These are phyloP conservation scores for Metschnikowia koreensis DNA, from an alignment of 805 yeast genomes.

Conservation along the genomic window DNA sequence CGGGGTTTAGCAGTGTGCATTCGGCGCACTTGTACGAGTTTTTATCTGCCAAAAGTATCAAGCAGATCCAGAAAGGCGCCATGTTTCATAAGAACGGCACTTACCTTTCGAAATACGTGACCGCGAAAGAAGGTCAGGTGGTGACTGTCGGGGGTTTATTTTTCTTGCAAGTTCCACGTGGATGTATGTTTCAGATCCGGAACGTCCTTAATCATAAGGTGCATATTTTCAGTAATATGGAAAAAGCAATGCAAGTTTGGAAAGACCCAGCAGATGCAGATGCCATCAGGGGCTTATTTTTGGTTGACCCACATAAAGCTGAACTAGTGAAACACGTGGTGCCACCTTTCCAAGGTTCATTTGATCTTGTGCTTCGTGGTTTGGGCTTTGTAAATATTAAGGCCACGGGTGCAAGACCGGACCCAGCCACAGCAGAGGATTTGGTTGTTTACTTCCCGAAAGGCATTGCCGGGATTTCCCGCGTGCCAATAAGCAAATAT, in stretches of 20 bases:
- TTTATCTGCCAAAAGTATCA: conserved; percentile 23
- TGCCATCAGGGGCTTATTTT: conserved; percentile 21
- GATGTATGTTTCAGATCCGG: conserved; percentile 47
- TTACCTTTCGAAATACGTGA: conserved; percentile 30
- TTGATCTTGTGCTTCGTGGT: conserved; percentile 64
- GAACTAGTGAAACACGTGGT: conserved; percentile 39
- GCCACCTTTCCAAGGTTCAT: conserved; percentile 68
- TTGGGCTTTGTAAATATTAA: conserved; percentile 61
- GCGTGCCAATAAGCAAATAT: conserved; percentile 51
- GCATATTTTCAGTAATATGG: conserved; percentile 30
- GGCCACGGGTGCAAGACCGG: conserved; percentile 49
- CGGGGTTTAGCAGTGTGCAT: conserved; percentile 37
- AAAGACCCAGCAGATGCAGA: conserved; percentile 26
- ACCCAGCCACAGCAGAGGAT: conserved; percentile 24
- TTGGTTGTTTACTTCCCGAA: conserved; percentile 50
- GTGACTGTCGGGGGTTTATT: conserved; percentile 62
- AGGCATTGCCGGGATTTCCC: conserved; percentile 51
- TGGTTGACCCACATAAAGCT: conserved; percentile 10
- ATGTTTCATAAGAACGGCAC: conserved; percentile 30
- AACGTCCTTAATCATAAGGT: conserved; percentile 44
- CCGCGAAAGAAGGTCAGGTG: conserved; percentile 45
- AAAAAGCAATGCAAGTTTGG: conserved; percentile 27
- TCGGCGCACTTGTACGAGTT: conserved; percentile 30
- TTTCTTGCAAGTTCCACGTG: conserved; percentile 53
- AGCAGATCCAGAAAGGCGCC: conserved; percentile 28